A percentile compares a stretch with the other conserved stretches of the same genome.
phyloP scores from a whole-genome alignment of 2,329 filamentous ascomycete genomes.

The Fusarium coicis region DNA sequence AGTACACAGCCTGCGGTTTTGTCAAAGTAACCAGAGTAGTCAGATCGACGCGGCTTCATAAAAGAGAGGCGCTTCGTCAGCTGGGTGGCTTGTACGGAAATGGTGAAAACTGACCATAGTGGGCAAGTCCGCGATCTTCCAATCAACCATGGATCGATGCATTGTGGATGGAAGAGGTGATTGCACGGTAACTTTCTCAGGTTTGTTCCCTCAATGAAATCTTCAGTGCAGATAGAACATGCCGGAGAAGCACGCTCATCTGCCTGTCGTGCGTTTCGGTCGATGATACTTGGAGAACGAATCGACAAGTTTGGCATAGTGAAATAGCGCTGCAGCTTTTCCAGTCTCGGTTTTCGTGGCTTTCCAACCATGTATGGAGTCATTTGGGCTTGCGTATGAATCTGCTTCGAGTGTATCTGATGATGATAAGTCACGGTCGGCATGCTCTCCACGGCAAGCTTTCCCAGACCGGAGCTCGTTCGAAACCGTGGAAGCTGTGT shows the following conservation, averaged over 20 bases:
- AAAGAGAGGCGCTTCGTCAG: background rate
- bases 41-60: constrained; percentile 7
- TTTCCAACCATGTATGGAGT: background rate
- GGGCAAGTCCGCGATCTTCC: constrained; percentile 32
- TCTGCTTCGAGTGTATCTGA: background rate
- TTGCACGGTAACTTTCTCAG: constrained; percentile 16
- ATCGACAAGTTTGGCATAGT: background rate
- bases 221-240: constrained; percentile 29
- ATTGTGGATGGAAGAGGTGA: constrained; percentile 32
- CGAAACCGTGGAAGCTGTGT: background rate
- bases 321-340: background rate
- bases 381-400: background rate
- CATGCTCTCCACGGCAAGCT: constrained; percentile 11
- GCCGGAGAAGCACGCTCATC: background rate
- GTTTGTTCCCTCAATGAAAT: background rate
- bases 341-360: background rate
- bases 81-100: fast-evolving
- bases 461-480: background rate
- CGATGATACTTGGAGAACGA: fast-evolving
- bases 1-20: background rate
- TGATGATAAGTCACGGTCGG: constrained; percentile 2
- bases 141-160: constrained; percentile 35
- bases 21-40: background rate
- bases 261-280: fast-evolving
- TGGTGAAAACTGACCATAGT: constrained; percentile 11